Evolutionary conservation across 1,139 yeast species (phyloP), one percentile per base, ranked within the genome.

Genomic region (Candida sp.): DNA sequence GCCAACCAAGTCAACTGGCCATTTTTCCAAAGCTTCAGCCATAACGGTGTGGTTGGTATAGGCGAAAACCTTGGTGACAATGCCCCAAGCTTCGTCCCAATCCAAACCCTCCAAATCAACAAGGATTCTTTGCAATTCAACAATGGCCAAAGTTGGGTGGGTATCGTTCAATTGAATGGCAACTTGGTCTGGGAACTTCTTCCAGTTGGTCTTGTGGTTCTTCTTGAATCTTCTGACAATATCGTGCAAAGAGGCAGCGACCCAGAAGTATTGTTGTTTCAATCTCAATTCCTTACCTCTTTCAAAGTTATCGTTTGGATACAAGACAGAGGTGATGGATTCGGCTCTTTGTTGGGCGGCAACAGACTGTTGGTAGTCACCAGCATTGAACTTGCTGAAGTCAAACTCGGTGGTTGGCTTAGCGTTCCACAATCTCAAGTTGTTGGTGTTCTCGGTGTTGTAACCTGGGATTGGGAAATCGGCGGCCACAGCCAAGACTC

Each of bases 241-340:
- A 68, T 93, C 98, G 63, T 89, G 92, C 58, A 93, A 80, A 7
- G 97, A 90, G 44, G 98, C 98, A 48, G 96, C 87, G 50, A 93
- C 97, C 98, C 98, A 93, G 72, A 93, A 93, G 73, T 90, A 93
- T 72, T 93, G 98, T 73, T 93, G 98, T 71, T 92, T 93, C 69
- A 93, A 83, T 69, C 98, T 85, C 65, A 93, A 80, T 66, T 90
- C 97, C 71, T 93, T 93, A 61, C 98, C 98, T 57, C 85, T 82
- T 65, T 90, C 88, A 68, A 92, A 92, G 69, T 92, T 92, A 68
- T 92, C 97, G 69, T 92, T 92, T 54, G 97, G 97, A 70, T 92
- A 92, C 64, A 91, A 77, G 11, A 91, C 97, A 4, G 97, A 90
- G 37, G 97, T 90, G 60, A 93, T 90, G 27, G 96, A 86, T 69